Base-by-base conservation (phyloP, 495 filamentous ascomycete species). In the Penicillium silybi region DNA sequence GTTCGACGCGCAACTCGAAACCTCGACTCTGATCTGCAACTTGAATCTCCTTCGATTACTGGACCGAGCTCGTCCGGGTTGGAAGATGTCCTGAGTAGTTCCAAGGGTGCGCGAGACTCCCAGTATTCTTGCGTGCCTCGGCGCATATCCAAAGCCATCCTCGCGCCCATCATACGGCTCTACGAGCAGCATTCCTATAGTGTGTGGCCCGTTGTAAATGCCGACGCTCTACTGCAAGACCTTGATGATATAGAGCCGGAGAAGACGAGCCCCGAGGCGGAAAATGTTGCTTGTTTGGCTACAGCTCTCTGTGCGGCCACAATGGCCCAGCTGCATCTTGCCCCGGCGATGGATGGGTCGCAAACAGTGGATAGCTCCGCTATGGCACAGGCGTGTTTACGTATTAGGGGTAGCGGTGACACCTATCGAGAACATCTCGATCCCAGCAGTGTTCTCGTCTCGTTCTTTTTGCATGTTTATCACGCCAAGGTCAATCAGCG, bases 401-500 rank as follows among this genome's bases (percentile, higher is more conserved):
- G 44, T n/a, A 50, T 66, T 9, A 53, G 64, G 8, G 47, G 47
- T 8, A 42, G 49, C 19, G 57, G 37, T 25, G 11, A 43, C 1
- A 39, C 35, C 1, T 41, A 56, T 18, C 25, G 54, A 13, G 54
- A 59, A 18, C 25, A 57, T 46, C 46, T 57, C 11, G 51, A 66
- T 42, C 9, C 60, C 3, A 53, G 50, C 22, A 55, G 55, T 17
- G 43, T 66, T 4, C 48, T 69, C n/a, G 53, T 54, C 8, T 66
- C 65, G 1, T 68, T 70, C 41, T 68, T 70, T 35, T 52, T 70
- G 47, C 67, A 68, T 56, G 67, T 70, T 11, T 68, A 67, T 29
- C 56, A 70, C 54, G 65, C 67, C 11, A 70, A 70, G 53, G 52
- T 58, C 15, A 66, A 70, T 16, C 54, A 57, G 41, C 54, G 60